Base-by-base conservation (phyloP, 345 rosid genomes). In the Camelina hispida region DNA sequence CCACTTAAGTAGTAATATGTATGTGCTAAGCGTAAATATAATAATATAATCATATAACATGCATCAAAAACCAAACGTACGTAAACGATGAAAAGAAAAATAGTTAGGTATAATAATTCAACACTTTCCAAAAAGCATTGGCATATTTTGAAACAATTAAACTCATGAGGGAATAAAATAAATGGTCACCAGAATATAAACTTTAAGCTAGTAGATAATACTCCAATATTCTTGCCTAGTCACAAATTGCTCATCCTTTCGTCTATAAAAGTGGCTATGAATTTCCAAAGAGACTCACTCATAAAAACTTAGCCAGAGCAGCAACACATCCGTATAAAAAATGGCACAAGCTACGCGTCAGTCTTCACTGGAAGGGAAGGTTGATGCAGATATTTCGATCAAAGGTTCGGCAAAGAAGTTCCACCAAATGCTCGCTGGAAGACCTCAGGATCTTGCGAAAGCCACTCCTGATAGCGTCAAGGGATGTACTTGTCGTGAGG, bases 371-470 rank as follows among this genome's bases (percentile, higher is more conserved):
- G 15, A n/a, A 44, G 62, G 70, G 4, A 55, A 76, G 65, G 56
- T 76, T 54, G 58, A 63, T 58, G n/a, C 7, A 32, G 40, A 23
- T 7, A n/a, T 69, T 55, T 66, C 69, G 65, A 76, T 76, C 55
- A 74, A 44, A 37, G 48, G 66, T 16, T n/a, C 78, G 1, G 71
- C 78, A 8, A 15, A 66, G 13, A 12, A 64, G 57, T 84, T 75
- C 34, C 64, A 77, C 48, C 68, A 84, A 0, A 17, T 84, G 50
- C 46, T 82, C 55, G 28, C 64, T 2, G 30, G 72, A 64, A 76
- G 73, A 61, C 84, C 83, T 43, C 79, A 84, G 18, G 81, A 85
- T 51, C 12, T 82, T 12, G 16, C 78, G 2, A 68, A 55, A 47
- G 73, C 72, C 74, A 56, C 66, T 54, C 75, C 83, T 37, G 66